phyloP scores from a whole-genome alignment of 192 early-diverging fungal genomes.

The Thamnidium elegans region DNA sequence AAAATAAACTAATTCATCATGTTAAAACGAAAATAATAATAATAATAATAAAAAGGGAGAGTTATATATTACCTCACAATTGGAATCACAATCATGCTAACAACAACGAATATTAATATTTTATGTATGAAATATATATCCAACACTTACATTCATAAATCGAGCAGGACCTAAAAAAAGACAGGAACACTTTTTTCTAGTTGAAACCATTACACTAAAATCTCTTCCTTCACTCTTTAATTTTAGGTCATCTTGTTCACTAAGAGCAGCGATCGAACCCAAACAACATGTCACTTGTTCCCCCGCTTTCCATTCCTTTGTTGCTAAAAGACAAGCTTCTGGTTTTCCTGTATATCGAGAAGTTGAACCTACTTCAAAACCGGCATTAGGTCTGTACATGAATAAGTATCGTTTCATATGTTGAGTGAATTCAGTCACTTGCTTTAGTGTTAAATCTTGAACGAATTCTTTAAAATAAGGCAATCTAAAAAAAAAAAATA shows the following conservation, averaged over 20 bases:
- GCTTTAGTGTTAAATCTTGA: constrained; percentile 25
- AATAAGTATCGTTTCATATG: constrained; percentile 41
- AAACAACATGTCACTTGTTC: constrained; percentile 49
- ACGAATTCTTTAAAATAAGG: constrained; percentile 33
- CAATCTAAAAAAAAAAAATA: not conserved
- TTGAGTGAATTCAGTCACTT: constrained; percentile 43
- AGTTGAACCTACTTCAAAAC: constrained; percentile 55
- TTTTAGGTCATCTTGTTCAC: constrained; percentile 46
- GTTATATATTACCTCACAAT: constrained; percentile 38
- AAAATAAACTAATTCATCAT: constrained; percentile 38
- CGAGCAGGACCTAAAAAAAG: constrained; percentile 61
- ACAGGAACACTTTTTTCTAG: constrained; percentile 44
- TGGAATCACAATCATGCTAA: constrained; percentile 63
- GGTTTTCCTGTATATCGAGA: constrained; percentile 44
- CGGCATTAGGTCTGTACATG: constrained; percentile 47
- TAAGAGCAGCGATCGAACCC: constrained; percentile 50
- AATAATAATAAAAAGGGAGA: not conserved
- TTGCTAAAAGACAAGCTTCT: constrained; percentile 58
- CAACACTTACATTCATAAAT: constrained; percentile 57
- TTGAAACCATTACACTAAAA: constrained; percentile 49
- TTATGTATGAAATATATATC: not conserved
- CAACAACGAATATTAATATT: constrained; percentile 3
- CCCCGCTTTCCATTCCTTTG: constrained; percentile 43
- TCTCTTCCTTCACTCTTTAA: constrained; percentile 47
- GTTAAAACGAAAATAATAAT: too few relatives aligned